A percentile compares a stretch with the other conserved stretches of the same genome.
Conservation (phyloP, 1,139 yeast genomes). For the Arxiozyma bovina region DNA sequence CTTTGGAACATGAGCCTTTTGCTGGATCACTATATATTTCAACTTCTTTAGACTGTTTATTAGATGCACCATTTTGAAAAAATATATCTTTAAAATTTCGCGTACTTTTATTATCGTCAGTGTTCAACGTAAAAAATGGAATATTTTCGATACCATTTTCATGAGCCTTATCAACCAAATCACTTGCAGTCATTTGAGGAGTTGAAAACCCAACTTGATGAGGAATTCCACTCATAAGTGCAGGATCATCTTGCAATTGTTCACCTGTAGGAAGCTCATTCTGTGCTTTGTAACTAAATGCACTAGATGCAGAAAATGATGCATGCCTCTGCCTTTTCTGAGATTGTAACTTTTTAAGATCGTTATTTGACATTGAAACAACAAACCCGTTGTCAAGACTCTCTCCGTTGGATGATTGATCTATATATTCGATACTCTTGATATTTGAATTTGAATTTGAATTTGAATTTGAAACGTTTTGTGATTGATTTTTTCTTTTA, state of each 20-base stretch:
- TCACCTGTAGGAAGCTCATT: constrained; percentile 4
- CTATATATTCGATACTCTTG: neutral
- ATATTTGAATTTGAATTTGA: neutral
- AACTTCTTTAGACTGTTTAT: neutral
- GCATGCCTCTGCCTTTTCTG: constrained; percentile 44
- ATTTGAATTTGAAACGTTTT: neutral
- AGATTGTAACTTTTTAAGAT: neutral
- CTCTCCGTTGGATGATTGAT: neutral
- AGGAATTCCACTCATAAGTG: constrained; percentile 29
- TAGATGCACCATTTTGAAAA: neutral
- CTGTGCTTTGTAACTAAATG: constrained; percentile 49
- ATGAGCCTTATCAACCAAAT: constrained; percentile 31
- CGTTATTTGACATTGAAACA: neutral
- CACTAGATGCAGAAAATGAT: constrained; percentile 79
- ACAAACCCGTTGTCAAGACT: neutral
- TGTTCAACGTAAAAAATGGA: constrained; percentile 17
- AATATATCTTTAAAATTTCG: neutral
- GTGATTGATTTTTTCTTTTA: neutral
- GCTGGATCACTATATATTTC: neutral
- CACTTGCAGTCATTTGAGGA: constrained; percentile 52
- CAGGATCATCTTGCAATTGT: constrained; percentile 5
- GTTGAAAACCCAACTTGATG: constrained; percentile 72
- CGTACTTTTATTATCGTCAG: neutral
- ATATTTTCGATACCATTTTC: constrained; percentile 36
- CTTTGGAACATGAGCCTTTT: neutral